Base-by-base conservation (phyloP, 2,329 filamentous ascomycete species). In the Akanthomyces lecanii region DNA sequence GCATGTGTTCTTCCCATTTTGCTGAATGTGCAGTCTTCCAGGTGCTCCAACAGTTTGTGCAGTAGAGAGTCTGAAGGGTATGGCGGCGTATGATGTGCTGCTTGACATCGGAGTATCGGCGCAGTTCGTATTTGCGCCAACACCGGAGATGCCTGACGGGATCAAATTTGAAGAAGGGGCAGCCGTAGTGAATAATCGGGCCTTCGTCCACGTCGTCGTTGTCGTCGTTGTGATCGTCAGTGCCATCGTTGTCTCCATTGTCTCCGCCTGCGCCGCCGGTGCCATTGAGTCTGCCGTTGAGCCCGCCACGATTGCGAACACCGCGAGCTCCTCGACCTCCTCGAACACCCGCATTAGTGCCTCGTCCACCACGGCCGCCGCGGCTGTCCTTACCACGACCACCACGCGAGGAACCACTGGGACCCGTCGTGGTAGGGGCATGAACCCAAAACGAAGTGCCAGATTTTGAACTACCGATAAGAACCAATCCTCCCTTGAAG, bases 81-180 rank as follows among this genome's bases (percentile, higher is more conserved):
- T 62, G 60, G 21, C 60, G 56, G 3, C 60, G 44, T 10, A 62
- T 8, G 0, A 62, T 33, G 25, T 62, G 60, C 45, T 62, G 60
- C 23, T 56, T 62, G 1, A 62, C 60, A 28, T 62, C 60, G 0
- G 44, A 51, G n/a, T 56, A 56, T 10, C 60, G 30, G 8, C n/a
- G 56, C 36, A 62, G 11, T 5, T 62, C 52, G 25, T 56, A 62
- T 21, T 62, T 62, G 14, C 52, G 23, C 23, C 40, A 62, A 23
- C 60, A 62, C 10, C 60, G 44, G 33, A 62, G 23, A 14, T 56
- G 33, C 2, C 2, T 21, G 11, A 2, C 30, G 11, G 60, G 60
- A 10, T 56, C 51, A 10, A 55, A 51, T 25, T 62, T 62, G 36
- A 56, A 62, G 33, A 62, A 62, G 5, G 60, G 60, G 28, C 60